phyloP scores from a whole-genome alignment of 805 yeast genomes.

The Pichia membranifaciens region DNA sequence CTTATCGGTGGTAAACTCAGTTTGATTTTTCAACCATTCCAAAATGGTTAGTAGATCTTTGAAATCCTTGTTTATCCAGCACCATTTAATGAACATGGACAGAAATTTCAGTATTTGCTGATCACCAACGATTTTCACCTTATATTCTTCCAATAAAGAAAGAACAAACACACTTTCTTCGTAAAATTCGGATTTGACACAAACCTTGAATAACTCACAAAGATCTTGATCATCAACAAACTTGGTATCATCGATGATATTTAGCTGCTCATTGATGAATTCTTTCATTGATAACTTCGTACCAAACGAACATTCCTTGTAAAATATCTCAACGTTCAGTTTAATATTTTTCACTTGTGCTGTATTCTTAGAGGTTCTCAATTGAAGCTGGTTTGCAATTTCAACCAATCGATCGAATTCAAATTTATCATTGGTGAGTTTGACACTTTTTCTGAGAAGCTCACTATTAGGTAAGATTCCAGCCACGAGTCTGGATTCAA shows the following conservation, averaged over 20 bases:
- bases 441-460: constrained; percentile 15
- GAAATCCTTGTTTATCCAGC: constrained; percentile 9
- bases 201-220: constrained; percentile 11
- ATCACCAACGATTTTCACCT: constrained; percentile 10
- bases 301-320: constrained; percentile 19
- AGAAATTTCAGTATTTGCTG: constrained; percentile 12
- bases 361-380: neutral
- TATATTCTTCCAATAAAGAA: neutral
- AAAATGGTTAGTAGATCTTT: constrained; percentile 10
- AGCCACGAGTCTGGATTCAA: constrained; percentile 20
- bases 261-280: constrained; percentile 8
- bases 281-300: constrained; percentile 9
- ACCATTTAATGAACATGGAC: constrained; percentile 14
- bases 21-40: constrained; percentile 14
- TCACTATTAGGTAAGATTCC: constrained; percentile 24
- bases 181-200: constrained; percentile 10
- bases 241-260: neutral
- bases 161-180: constrained; percentile 6
- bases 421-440: constrained; percentile 13
- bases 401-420: constrained; percentile 14
- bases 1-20: constrained; percentile 11
- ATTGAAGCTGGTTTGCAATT: constrained; percentile 7
- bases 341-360: constrained; percentile 10
- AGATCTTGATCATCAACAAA: constrained; percentile 11
- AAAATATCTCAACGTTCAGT: constrained; percentile 18